These are phyloP conservation scores for Vitis cinerea DNA, from an alignment of 164 flowering plant genomes.

Conservation along the genomic window DNA sequence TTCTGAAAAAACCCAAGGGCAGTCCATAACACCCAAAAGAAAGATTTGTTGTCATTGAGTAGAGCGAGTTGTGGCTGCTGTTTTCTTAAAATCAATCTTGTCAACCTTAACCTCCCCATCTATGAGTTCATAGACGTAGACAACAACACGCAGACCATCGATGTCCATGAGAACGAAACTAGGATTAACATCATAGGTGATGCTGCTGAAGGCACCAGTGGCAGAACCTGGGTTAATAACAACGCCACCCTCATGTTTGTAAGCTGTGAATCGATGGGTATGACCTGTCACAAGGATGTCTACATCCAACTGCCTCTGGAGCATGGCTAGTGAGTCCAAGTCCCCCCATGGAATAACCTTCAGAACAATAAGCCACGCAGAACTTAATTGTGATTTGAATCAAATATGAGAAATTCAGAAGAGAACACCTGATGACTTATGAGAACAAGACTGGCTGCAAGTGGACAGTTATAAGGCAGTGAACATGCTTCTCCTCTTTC, in stretches of 20 bases:
- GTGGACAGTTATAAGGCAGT: too few species aligned
- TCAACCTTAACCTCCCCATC: conserved; percentile 93
- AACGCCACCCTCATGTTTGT: conserved; percentile 87
- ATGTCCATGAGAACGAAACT: conserved; percentile 91
- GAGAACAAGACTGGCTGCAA: too few species aligned
- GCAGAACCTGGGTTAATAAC: conserved; percentile 91
- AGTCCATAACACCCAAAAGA: background rate
- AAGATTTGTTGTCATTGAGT: background rate
- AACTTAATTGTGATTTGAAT: background rate
- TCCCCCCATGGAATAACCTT: conserved; percentile 97
- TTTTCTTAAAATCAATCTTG: conserved; percentile 86
- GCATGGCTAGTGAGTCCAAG: conserved; percentile 93
- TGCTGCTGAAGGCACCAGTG: conserved; percentile 81
- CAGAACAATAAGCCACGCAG: background rate
- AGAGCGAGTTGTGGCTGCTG: conserved; percentile 34
- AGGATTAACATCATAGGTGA: conserved; percentile 85
- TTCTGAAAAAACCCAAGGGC: background rate
- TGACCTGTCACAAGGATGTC: conserved; percentile 97
- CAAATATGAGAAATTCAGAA: too few species aligned
- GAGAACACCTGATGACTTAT: too few species aligned
- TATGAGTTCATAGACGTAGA: conserved; percentile 83
- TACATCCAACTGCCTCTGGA: conserved; percentile 92
- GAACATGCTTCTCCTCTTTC: too few species aligned
- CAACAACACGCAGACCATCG: conserved; percentile 77
- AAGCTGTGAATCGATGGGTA: conserved; percentile 83